A percentile compares a stretch with the other conserved stretches of the same genome.
phyloP scores from a whole-genome alignment of 805 yeast species.

The Barnettozyma wickerhamii region DNA sequence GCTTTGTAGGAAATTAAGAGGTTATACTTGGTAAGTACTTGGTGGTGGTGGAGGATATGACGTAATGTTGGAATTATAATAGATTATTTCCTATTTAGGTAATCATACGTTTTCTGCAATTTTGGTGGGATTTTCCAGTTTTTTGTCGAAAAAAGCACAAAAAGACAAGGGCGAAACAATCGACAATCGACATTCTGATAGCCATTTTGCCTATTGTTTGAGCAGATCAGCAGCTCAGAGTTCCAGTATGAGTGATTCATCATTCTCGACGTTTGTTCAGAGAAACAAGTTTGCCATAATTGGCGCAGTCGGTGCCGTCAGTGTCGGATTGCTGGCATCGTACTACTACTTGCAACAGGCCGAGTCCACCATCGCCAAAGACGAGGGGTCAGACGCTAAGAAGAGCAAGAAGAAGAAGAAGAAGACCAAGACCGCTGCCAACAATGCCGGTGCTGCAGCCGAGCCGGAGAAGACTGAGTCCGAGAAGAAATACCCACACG shows the following conservation, averaged over 20 bases:
- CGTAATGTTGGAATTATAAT: too few species aligned
- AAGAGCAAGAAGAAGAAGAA: slow-evolving; percentile 42
- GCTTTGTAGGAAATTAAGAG: not conserved
- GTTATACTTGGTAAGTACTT: too few species aligned
- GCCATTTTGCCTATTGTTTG: too few species aligned
- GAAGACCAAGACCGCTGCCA: slow-evolving; percentile 28
- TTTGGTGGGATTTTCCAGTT: too few species aligned
- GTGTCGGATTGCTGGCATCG: slow-evolving; percentile 58
- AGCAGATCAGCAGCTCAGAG: not conserved
- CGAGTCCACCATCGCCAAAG: slow-evolving; percentile 15
- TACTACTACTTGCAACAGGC: slow-evolving; percentile 43
- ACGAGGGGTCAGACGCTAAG: slow-evolving; percentile 11
- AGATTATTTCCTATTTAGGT: too few species aligned
- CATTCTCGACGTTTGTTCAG: slow-evolving; percentile 18
- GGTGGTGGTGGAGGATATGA: too few species aligned
- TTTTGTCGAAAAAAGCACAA: too few species aligned
- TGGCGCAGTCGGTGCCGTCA: slow-evolving; percentile 59
- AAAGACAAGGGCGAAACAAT: too few species aligned
- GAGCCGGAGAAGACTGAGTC: slow-evolving; percentile 14
- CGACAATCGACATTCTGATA: too few species aligned
- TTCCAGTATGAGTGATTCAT: slow-evolving; percentile 9
- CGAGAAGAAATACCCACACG: slow-evolving; percentile 44
- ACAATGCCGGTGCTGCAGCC: slow-evolving; percentile 20
- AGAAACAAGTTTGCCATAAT: slow-evolving; percentile 58
- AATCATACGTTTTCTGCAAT: too few species aligned